Conservation (phyloP, 1,284 basidiomycete genomes). For the Leccinum ponderosum region DNA sequence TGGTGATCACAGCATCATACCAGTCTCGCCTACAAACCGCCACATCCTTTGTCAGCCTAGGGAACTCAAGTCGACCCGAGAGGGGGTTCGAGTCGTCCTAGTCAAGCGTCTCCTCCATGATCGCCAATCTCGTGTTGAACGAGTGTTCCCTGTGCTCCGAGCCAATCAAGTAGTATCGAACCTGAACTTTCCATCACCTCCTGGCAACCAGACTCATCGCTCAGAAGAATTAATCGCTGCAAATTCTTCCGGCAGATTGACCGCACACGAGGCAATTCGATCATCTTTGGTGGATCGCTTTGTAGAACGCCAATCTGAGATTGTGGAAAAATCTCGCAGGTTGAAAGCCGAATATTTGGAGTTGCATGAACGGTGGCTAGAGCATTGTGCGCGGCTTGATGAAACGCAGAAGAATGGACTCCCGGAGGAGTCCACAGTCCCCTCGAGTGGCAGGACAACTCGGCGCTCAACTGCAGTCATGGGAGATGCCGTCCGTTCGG, state of each 20-base stretch:
- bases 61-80: slow-evolving; percentile 48
- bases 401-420: slow-evolving; percentile 33
- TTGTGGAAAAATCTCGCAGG: slow-evolving; percentile 54
- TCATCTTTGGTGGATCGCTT: slow-evolving; percentile 55
- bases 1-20: slow-evolving; percentile 29
- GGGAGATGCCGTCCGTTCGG: slow-evolving; percentile 91
- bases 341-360: slow-evolving; percentile 69
- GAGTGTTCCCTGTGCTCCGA: slow-evolving; percentile 59
- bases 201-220: slow-evolving; percentile 35
- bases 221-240: slow-evolving; percentile 48
- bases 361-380: slow-evolving; percentile 70
- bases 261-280: slow-evolving; percentile 42
- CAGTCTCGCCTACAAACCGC: slow-evolving; percentile 9
- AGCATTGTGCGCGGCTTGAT: slow-evolving; percentile 71
- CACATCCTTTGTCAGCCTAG: slow-evolving; percentile 14
- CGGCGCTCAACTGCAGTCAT: slow-evolving; percentile 69
- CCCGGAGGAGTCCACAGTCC: slow-evolving; percentile 42
- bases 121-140: slow-evolving; percentile 58
- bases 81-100: slow-evolving; percentile 62
- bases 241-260: slow-evolving; percentile 37
- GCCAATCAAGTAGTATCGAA: slow-evolving; percentile 53
- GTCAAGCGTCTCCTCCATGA: slow-evolving; percentile 60
- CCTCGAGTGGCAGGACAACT: slow-evolving; percentile 62
- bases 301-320: slow-evolving; percentile 47
- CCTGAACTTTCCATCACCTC: slow-evolving; percentile 16